A percentile compares a stretch with the other conserved stretches of the same genome.
phyloP scores from a whole-genome alignment of 2,329 filamentous ascomycete genomes.

The Diaporthe sp. region DNA sequence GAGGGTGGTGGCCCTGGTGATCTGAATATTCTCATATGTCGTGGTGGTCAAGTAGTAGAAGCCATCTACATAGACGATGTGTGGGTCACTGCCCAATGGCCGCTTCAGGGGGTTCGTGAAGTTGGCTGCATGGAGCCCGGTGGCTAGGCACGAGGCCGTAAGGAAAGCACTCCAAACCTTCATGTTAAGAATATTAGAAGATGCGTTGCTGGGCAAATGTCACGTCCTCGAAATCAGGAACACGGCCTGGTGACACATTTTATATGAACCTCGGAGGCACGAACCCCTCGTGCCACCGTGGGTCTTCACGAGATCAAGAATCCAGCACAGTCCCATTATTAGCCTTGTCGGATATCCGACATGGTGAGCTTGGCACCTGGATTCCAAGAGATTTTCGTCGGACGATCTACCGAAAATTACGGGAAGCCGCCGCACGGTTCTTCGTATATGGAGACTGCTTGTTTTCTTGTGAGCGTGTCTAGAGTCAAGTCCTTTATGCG shows the following conservation, averaged over 20 bases:
- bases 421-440: not conserved
- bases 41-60: constrained; percentile 27
- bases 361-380: constrained; percentile 7
- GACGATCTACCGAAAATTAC: constrained; percentile 15
- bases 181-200: not conserved
- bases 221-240: too few relatives aligned
- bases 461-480: not conserved
- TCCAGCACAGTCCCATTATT: not conserved
- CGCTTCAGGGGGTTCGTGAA: constrained; percentile 1
- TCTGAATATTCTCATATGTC: not conserved
- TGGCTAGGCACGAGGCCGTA: constrained; percentile 4
- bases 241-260: not conserved
- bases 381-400: constrained; percentile 13
- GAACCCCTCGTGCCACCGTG: not conserved
- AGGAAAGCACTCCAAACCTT: not conserved
- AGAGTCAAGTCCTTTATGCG: constrained; percentile 14
- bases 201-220: not conserved
- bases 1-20: constrained; percentile 6
- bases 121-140: constrained; percentile 16
- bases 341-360: not conserved
- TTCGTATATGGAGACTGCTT: not conserved
- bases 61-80: constrained; percentile 13
- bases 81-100: constrained; percentile 11
- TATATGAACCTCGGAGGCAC: not conserved
- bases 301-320: not conserved